Evolutionary conservation across 2,329 filamentous ascomycete genomes (phyloP).

Genomic region (Cercospora sesami): DNA sequence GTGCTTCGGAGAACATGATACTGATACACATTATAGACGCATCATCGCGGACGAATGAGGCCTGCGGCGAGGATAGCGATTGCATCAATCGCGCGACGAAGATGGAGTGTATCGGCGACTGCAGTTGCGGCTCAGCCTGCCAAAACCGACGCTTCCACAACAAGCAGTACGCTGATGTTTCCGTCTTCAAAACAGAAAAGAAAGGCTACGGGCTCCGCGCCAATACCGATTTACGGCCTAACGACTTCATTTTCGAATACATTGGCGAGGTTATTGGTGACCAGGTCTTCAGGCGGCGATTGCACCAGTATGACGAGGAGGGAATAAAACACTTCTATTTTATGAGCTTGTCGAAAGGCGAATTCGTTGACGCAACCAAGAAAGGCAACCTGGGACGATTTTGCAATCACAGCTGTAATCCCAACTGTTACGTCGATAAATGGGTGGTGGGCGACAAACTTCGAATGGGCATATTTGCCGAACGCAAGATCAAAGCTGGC

Average conservation of each 20-base stretch:
- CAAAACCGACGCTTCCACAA: slow-evolving; percentile 94
- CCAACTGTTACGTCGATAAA: slow-evolving; percentile 98
- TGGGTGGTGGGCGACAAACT: slow-evolving; percentile 97
- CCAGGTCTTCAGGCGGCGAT: slow-evolving; percentile 80
- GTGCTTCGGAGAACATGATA: background rate
- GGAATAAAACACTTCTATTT: slow-evolving; percentile 99
- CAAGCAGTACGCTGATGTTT: slow-evolving; percentile 84
- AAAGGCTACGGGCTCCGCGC: slow-evolving; percentile 92
- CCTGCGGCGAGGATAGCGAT: slow-evolving; percentile 93
- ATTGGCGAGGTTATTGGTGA: slow-evolving; percentile 98
- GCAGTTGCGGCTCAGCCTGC: slow-evolving; percentile 82
- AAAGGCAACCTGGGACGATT: slow-evolving; percentile 95
- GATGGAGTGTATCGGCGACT: slow-evolving; percentile 89
- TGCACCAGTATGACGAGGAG: slow-evolving; percentile 90
- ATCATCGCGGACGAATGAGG: slow-evolving; percentile 63
- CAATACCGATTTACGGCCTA: slow-evolving; percentile 70
- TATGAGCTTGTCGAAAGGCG: slow-evolving; percentile 95
- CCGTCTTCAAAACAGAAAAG: slow-evolving; percentile 96
- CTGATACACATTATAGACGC: slow-evolving; percentile 45
- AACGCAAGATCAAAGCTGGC: slow-evolving; percentile 77
- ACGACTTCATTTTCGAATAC: slow-evolving; percentile 97
- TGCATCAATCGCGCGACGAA: slow-evolving; percentile 98
- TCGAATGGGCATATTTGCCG: slow-evolving; percentile 97
- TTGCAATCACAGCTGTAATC: slow-evolving; percentile 98
- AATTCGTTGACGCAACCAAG: slow-evolving; percentile 97